Evolutionary conservation across 148 eudicot species (phyloP).

Genomic region (Rhododendron vialii): DNA sequence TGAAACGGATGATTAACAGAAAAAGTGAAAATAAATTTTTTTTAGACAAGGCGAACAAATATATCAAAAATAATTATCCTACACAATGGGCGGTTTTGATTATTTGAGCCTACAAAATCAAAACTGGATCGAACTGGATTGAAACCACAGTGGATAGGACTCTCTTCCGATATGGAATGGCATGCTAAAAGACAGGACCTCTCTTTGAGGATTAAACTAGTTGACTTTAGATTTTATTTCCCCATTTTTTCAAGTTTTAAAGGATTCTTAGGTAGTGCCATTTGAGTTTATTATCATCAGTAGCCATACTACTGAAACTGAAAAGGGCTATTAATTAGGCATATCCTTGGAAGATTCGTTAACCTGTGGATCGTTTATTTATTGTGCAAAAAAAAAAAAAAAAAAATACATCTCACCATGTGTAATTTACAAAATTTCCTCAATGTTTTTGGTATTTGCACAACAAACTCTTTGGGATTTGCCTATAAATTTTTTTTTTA

Average conservation of each 20-base stretch:
- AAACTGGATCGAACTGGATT: too few relatives aligned
- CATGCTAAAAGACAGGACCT: background rate
- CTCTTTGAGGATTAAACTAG: background rate
- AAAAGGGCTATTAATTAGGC: background rate
- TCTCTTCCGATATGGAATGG: background rate
- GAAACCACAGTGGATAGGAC: too few relatives aligned
- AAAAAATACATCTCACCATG: background rate
- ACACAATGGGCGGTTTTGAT: too few relatives aligned
- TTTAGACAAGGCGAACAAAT: too few relatives aligned
- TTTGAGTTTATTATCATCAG: background rate
- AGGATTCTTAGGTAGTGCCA: background rate
- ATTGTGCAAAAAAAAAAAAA: background rate
- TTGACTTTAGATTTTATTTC: background rate
- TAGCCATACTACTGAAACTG: background rate
- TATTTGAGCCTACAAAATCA: too few relatives aligned
- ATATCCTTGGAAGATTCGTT: background rate
- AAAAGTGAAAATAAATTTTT: too few relatives aligned
- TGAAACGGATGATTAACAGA: too few relatives aligned
- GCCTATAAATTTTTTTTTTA: too few relatives aligned
- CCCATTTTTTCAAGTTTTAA: background rate
- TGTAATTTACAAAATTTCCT: background rate
- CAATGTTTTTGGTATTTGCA: background rate
- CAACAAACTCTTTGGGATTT: background rate
- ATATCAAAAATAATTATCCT: too few relatives aligned
- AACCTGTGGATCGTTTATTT: background rate